Base-by-base conservation (phyloP, 2,329 filamentous ascomycete genomes). In the Drechslerella coelobrocha region DNA sequence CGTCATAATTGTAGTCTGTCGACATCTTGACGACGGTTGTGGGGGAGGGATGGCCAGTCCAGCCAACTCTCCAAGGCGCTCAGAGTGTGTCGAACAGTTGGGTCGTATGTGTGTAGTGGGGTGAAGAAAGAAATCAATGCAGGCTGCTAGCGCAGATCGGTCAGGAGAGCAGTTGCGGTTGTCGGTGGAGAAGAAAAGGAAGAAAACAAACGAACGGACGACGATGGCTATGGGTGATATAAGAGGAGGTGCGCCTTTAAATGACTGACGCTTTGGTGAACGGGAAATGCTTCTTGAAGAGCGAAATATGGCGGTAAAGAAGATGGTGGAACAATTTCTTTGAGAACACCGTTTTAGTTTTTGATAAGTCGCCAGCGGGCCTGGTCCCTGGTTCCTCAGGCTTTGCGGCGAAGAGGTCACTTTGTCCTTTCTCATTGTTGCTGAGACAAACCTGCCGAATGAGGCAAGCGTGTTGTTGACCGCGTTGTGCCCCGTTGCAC, bases 1-100 rank as follows among this genome's bases (percentile, higher is more conserved):
- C 90, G 85, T 99, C 94, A 83, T 99, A 99, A 77, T 90, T 95
- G 84, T 99, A 99, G 81, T 97, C 93, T 77, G 90, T 91, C 78
- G 89, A 92, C 87, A 94, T 94, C 79, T 83, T 88, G 81, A 76
- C 73, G 61, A 72, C 29, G 60, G 37, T 17, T 47, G 41, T 37
- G 26, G 55, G 50, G 48, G 66, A 63, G 59, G 23, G 41, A 50
- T 63, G 66, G 66, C 66, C 37, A 39, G 50, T 50, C 24, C 61
- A 61, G 66, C 66, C 66, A 63, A 51, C 59, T 71, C 66, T 63
- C 59, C 66, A 29, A 27, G 23, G 19, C 27, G 34, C 43, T 48
- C 61, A 71, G 47, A n/a, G 45, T 26, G 47, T 62, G 59, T 53
- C n/a, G 14, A 10, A 45, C 4, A 41, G 23, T 29, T n/a, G 50